Evolutionary conservation across 2,329 filamentous ascomycete genomes (phyloP), one percentile per base, ranked within the genome.

Genomic region (Cercospora sp.): DNA sequence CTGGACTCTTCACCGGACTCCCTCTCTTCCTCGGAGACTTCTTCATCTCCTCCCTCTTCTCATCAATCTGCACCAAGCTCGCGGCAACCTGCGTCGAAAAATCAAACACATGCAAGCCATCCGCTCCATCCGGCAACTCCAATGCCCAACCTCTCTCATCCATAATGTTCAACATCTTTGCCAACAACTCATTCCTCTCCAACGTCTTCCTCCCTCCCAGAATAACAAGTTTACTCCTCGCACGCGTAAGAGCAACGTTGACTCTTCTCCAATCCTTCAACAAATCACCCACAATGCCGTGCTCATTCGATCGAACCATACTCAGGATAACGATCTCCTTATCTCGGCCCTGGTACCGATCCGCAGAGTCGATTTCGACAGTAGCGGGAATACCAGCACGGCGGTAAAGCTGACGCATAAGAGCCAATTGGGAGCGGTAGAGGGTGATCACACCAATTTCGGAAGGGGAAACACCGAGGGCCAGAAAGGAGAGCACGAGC

Each of bases 361-460:
- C 95, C 3, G 95, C 94, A 0, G 95, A 98, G 80, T 99, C 93
- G 86, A 98, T 93, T 80, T 99, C 95, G 1, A 99, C 89, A 2
- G 87, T 86, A 0, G 81, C 0, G 84, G 81, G 55, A 73, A 81
- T 58, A 73, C 80, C 71, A 68, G 79, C 66, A 3, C 68, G 63
- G 20, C 72, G 74, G 36, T 97, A 86, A 10, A 85, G 85, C 69
- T 94, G 88, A 71, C 92, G 91, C 1, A 99, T 85, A 2, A 97
- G 83, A 0, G 92, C 89, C 1, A 99, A 87, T 79, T 99, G 95
- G 5, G 91, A 94, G 67, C 95, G 91, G 80, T 99, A 99, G 79
- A 97, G 93, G 16, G 95, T 97, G 82, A 99, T 97, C 72, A 99
- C 91, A 58, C 95, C 95, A 66, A 99, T 93, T 63, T 94, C 91